phyloP scores from a whole-genome alignment of 768 basidiomycete genomes.

The Russula lepida region DNA sequence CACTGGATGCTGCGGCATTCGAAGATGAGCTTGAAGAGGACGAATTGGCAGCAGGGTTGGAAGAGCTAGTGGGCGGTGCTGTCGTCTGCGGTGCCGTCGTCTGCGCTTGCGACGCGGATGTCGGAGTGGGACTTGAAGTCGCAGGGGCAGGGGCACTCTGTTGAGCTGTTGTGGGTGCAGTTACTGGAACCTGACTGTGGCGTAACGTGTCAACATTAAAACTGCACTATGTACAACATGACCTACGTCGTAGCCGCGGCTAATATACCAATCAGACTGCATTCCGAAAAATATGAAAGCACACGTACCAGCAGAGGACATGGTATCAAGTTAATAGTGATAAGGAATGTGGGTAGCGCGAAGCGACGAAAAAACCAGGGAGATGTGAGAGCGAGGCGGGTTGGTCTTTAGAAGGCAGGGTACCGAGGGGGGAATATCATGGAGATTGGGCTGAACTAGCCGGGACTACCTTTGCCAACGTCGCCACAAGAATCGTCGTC shows the following conservation, averaged over 20 bases:
- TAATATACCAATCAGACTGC: background rate
- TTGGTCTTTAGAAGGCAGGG: background rate
- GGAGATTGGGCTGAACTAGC: background rate
- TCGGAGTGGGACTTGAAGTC: background rate
- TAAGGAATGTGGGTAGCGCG: constrained; percentile 10
- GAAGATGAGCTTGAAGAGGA: background rate
- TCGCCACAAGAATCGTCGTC: background rate
- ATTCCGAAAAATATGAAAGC: background rate
- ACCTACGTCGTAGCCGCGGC: background rate
- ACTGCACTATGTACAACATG: background rate
- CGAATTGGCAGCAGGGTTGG: background rate
- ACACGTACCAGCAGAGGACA: constrained; percentile 9
- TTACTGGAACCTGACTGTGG: background rate
- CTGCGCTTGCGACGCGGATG: background rate
- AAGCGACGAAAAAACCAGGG: background rate
- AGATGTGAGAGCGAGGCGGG: background rate
- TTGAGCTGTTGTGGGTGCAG: background rate
- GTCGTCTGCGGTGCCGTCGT: background rate
- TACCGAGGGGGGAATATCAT: background rate
- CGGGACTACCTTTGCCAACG: background rate
- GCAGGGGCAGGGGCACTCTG: background rate
- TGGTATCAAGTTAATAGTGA: background rate
- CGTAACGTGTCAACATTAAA: background rate
- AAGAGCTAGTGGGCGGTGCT: background rate
- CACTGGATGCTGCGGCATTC: background rate